Base-by-base conservation (phyloP, 768 basidiomycete genomes). In the Trametes villosa region DNA sequence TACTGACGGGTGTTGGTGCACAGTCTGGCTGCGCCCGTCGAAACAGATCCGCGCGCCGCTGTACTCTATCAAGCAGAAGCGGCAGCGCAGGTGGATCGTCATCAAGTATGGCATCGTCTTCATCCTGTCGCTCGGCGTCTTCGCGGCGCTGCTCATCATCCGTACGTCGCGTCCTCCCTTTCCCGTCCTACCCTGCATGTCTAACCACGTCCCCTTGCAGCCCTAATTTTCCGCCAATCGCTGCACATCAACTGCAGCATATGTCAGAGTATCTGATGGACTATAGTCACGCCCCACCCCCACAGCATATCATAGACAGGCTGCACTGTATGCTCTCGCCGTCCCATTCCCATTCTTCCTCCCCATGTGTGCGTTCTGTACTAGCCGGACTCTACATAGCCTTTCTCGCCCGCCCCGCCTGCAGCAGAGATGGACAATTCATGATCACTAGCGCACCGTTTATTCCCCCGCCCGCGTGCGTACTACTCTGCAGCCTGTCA, bases 1-100 rank as follows among this genome's bases (percentile, higher is more conserved):
- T n/a, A 29, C 59, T 66, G 15, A 70, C 76, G 44, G n/a, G n/a
- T 75, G 61, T 47, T 1, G 47, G 55, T 18, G 36, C 48, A 11
- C 67, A 93, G 91, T 98, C 82, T 98, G 97, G 96, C 79, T 98
- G 48, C 87, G 92, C 24, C 94, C 94, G 22, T 95, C 93, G 54
- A 93, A 93, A 72, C 94, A 96, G 76, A 96, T 96, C 64, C 91
- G 92, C 46, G 87, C 95, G 2, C 94, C 95, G 0, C 78, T 98
- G 67, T 98, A 92, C 75, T 90, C 89, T 47, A 82, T 92, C 72
- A 94, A 93, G 75, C 91, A 95, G 76, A 90, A 89, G 75, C 85
- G 86, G 72, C 92, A 94, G 71, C 88, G 96, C 53, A 87, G 94
- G 57, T 89, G 88, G 83, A 95, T 96, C 67, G 93, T 96, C 64